Evolutionary conservation across 495 filamentous ascomycete genomes (phyloP).

Genomic region (Trichocladium uniseriatum): DNA sequence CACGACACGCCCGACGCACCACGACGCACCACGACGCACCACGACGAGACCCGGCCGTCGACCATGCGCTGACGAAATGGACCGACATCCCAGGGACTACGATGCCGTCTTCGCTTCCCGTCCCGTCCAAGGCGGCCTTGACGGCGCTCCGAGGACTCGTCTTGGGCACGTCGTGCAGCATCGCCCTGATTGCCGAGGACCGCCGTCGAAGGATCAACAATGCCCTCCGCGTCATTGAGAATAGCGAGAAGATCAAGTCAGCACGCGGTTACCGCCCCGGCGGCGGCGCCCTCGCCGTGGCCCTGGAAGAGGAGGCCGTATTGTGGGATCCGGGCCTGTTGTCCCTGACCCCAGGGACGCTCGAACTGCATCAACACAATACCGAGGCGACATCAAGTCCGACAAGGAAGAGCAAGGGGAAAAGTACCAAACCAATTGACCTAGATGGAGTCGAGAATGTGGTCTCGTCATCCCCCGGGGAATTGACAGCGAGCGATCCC

Average conservation of each 20-base stretch:
- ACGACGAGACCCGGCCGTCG: constrained; percentile 1
- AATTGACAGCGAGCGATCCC: background rate
- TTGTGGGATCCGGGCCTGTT: constrained; percentile 15
- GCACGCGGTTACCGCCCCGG: constrained; percentile 33
- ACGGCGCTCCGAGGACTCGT: constrained; percentile 44
- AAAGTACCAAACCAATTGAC: background rate
- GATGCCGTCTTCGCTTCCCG: constrained; percentile 39
- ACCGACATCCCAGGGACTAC: constrained; percentile 4
- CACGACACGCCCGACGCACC: background rate
- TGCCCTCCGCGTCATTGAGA: constrained; percentile 35
- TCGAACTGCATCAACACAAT: background rate
- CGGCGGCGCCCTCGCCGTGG: constrained; percentile 32
- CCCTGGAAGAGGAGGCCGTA: constrained; percentile 36
- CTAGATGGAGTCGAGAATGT: background rate
- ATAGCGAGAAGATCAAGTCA: constrained; percentile 37
- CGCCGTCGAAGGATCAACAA: constrained; percentile 42
- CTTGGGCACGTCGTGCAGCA: constrained; percentile 44
- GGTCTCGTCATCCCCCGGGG: background rate
- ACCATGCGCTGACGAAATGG: constrained; percentile 25
- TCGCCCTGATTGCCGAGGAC: constrained; percentile 46
- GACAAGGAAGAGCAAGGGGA: background rate
- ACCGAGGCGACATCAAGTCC: background rate
- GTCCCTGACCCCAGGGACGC: background rate
- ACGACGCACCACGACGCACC: constrained; percentile 1
- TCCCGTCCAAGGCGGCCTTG: constrained; percentile 46